Evolutionary conservation across 176 grass and related monocot genomes (phyloP).

Genomic region (Hordeum vulgare): DNA sequence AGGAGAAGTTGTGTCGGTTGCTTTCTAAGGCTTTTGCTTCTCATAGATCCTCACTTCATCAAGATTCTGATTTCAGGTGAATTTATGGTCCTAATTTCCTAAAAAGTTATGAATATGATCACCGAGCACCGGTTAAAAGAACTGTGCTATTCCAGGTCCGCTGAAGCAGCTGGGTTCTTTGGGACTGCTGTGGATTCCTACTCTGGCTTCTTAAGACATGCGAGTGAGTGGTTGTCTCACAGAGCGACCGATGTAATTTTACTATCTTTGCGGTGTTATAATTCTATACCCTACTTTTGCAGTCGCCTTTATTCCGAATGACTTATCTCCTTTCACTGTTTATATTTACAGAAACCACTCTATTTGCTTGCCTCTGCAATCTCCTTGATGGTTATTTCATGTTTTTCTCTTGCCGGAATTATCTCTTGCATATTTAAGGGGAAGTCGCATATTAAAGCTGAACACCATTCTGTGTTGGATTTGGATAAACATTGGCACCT

Average conservation of each 20-base stretch:
- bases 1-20: conserved; percentile 52
- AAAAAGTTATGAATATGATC: conserved; percentile 5
- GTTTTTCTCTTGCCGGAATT: conserved; percentile 36
- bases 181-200: conserved; percentile 47
- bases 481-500: conserved; percentile 28
- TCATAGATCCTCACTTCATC: conserved; percentile 40
- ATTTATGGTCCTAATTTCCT: neutral
- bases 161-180: conserved; percentile 25
- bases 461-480: conserved; percentile 1
- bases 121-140: neutral
- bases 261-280: conserved; percentile 22
- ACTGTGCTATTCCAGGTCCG: conserved; percentile 38
- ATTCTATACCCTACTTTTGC: conserved; percentile 4
- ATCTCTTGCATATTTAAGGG: conserved; percentile 34
- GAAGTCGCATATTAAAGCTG: conserved; percentile 11
- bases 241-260: conserved; percentile 92
- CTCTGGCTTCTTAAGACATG: conserved; percentile 63
- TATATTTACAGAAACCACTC: conserved; percentile 79
- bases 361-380: conserved; percentile 62
- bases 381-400: conserved; percentile 64
- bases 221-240: conserved; percentile 94
- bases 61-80: conserved; percentile 46
- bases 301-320: neutral
- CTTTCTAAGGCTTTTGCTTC: conserved; percentile 60
- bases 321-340: conserved; percentile 5